Evolutionary conservation across 495 filamentous ascomycete genomes (phyloP).

Genomic region (Aspergillus mulundensis): DNA sequence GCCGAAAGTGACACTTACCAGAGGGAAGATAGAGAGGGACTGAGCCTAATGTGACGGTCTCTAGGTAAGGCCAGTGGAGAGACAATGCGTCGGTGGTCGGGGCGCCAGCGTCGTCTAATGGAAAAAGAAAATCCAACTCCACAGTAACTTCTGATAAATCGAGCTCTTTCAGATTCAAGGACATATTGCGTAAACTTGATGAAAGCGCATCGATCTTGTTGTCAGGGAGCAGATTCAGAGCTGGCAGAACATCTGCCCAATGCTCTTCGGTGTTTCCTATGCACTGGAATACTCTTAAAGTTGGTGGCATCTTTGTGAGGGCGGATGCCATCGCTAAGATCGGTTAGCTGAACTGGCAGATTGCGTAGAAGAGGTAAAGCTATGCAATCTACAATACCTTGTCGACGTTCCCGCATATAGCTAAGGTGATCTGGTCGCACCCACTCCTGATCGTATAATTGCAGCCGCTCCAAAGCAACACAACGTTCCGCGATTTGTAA

Average conservation of each 20-base stretch:
- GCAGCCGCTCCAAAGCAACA: background rate
- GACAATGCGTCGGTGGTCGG: background rate
- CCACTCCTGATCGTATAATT: background rate
- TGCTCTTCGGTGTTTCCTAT: background rate
- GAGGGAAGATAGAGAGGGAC: background rate
- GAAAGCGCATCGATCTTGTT: background rate
- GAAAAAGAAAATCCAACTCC: constrained; percentile 1
- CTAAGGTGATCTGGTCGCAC: background rate
- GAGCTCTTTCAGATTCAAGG: background rate
- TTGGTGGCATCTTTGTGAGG: background rate
- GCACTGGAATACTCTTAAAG: background rate
- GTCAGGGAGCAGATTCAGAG: background rate
- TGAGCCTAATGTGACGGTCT: background rate
- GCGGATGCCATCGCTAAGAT: background rate
- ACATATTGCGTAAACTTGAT: background rate
- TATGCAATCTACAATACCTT: background rate
- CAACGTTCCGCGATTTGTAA: background rate
- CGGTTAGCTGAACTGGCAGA: background rate
- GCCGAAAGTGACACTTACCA: background rate
- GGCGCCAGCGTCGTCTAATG: background rate
- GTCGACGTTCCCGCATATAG: constrained; percentile 2
- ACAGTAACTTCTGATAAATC: background rate
- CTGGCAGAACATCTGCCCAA: background rate
- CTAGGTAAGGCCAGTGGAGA: constrained; percentile 5
- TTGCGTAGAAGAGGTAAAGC: background rate